phyloP scores from a whole-genome alignment of 441 rosid species.

The Populus hybrid region DNA sequence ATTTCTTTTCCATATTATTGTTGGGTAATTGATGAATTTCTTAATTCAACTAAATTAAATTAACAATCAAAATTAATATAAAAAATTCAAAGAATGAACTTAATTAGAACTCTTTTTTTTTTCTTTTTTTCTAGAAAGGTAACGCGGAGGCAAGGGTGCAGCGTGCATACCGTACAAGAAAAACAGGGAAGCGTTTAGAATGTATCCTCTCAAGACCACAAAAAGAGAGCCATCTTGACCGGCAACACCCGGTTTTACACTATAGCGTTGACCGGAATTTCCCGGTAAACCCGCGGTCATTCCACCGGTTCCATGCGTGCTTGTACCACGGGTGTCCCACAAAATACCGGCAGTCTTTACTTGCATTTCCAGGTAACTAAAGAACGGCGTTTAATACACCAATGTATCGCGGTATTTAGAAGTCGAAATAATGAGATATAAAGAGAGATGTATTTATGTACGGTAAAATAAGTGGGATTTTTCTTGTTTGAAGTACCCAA shows the following conservation, averaged over 20 bases:
- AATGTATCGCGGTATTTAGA: conserved; percentile 27
- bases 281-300: conserved; percentile 48
- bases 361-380: conserved; percentile 41
- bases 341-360: conserved; percentile 41
- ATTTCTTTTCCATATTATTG: too few species aligned
- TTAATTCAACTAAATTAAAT: too few species aligned
- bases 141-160: not conserved
- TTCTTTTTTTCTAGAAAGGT: not conserved
- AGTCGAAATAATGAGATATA: conserved; percentile 22
- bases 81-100: not conserved
- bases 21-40: too few species aligned
- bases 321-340: conserved; percentile 55
- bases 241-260: conserved; percentile 11
- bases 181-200: conserved; percentile 6
- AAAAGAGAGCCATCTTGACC: conserved; percentile 13
- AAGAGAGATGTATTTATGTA: conserved; percentile 17
- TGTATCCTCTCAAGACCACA: not conserved
- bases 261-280: conserved; percentile 30
- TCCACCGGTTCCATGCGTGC: conserved; percentile 34
- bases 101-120: not conserved
- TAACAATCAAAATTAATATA: not conserved
- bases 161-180: conserved; percentile 21
- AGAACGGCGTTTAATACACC: conserved; percentile 41
- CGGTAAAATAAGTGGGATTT: conserved; percentile 34
- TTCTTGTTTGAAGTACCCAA: conserved; percentile 34